Evolutionary conservation across 2,329 filamentous ascomycete species (phyloP).

Genomic region (Massarina eburnea): DNA sequence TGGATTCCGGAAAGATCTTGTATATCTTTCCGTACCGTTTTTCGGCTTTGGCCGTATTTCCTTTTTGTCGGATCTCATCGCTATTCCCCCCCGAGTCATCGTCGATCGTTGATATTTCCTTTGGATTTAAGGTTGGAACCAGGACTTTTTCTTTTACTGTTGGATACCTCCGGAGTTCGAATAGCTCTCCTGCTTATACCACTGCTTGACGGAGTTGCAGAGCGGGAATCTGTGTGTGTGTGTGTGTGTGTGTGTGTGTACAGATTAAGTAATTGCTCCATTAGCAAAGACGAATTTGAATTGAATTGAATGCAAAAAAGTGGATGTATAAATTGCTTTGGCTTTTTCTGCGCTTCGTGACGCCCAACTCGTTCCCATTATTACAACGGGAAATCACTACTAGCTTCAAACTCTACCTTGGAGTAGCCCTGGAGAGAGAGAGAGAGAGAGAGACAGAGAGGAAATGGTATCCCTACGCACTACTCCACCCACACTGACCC

Average conservation of each 20-base stretch:
- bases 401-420: too few relatives aligned
- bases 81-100: neutral
- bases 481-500: too few relatives aligned
- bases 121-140: neutral
- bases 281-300: conserved; percentile 1
- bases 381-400: too few relatives aligned
- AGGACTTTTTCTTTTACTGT: neutral
- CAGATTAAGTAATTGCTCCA: conserved; percentile 3
- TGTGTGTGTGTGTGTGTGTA: conserved; percentile 3
- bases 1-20: neutral
- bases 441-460: too few relatives aligned
- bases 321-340: neutral
- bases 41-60: conserved; percentile 11
- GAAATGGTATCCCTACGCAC: too few relatives aligned
- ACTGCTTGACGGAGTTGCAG: neutral
- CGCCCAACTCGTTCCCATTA: neutral
- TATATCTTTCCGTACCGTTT: neutral
- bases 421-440: too few relatives aligned
- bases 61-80: conserved; percentile 2
- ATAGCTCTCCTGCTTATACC: conserved; percentile 1
- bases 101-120: conserved; percentile 12
- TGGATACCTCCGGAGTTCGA: neutral
- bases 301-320: neutral
- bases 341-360: too few relatives aligned
- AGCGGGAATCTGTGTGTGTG: neutral